Evolutionary conservation across 1,139 yeast genomes (phyloP), one percentile per base, ranked within the genome.

Genomic region (Petasospora fabianii): DNA sequence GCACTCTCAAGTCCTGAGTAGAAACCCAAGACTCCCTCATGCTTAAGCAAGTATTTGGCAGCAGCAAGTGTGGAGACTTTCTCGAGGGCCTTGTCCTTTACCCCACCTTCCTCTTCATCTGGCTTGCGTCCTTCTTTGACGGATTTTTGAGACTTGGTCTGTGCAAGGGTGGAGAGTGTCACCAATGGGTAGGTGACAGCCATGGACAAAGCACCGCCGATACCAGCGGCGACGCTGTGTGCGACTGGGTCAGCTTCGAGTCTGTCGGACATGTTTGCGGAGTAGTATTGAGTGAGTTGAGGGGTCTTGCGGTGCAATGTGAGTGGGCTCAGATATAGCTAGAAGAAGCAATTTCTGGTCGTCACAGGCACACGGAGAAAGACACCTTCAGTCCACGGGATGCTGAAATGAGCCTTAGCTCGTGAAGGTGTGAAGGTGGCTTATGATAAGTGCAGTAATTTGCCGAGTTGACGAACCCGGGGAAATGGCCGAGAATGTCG

Each of bases 221-320:
- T 84, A 35, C 96, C 95, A 12, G 97, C 97, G 11, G 96, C 85
- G 17, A 88, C 64, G 13, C 96, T 96, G 57, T 88, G 96, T 29
- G 94, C 90, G 29, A 76, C 60, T 49, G 78, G 80, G 51, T 74
- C 77, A 14, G 59, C 56, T 24, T 49, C 39, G 13, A 53, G 41
- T 46, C 57, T 51, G 22, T 43, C 47, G 24, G 54, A 27, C 57
- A 53, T 52, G 19, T 18, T 29, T 9, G 16, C 6, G 16, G 9
- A 7, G 29, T 27, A n/a, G 27, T 24, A 9, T 7, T 20, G 22
- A 10, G 22, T 20, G 22, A 7, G 22, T 20, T n/a, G n/a, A n/a
- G n/a, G n/a, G n/a, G n/a, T n/a, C n/a, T n/a, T n/a, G n/a, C n/a
- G n/a, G n/a, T n/a, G n/a, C n/a, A n/a, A n/a, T n/a, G n/a, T n/a